A percentile compares a stretch with the other conserved stretches of the same genome.
These are phyloP conservation scores for Fusarium graminum DNA, from an alignment of 2,329 filamentous ascomycete genomes.

Conservation along the genomic window DNA sequence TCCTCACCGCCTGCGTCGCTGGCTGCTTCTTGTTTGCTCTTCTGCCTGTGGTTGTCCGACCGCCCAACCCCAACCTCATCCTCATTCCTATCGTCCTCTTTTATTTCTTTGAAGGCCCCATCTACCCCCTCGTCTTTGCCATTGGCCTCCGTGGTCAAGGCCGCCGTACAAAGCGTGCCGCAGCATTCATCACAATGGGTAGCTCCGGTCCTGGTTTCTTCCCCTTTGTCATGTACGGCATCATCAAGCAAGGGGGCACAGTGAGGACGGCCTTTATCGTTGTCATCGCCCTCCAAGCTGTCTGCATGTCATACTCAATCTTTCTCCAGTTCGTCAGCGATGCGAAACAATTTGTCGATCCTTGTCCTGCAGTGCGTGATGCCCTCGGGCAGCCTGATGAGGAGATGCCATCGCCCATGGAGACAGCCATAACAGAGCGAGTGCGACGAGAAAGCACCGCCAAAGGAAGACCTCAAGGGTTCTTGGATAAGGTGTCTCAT, in stretches of 20 bases:
- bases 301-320: constrained; percentile 62
- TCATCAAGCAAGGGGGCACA: constrained; percentile 69
- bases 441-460: constrained; percentile 30
- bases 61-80: constrained; percentile 62
- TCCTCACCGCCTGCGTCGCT: constrained; percentile 72
- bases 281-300: constrained; percentile 66
- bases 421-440: constrained; percentile 28
- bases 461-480: constrained; percentile 38
- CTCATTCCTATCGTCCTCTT: constrained; percentile 75
- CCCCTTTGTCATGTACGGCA: constrained; percentile 79
- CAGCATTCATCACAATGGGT: constrained; percentile 81
- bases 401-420: constrained; percentile 39
- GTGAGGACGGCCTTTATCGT: constrained; percentile 75
- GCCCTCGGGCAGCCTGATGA: constrained; percentile 39
- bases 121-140: constrained; percentile 86
- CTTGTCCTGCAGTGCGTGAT: constrained; percentile 43
- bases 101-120: constrained; percentile 84
- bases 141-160: constrained; percentile 85
- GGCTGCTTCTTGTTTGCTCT: constrained; percentile 71
- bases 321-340: constrained; percentile 63
- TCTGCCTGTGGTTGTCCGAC: constrained; percentile 61
- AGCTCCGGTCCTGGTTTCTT: constrained; percentile 80
- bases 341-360: constrained; percentile 61
- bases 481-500: constrained; percentile 47
- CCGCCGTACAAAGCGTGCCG: constrained; percentile 81